Base-by-base conservation (phyloP, 371 early-diverging fungal genomes). In the Pancytospora epiphaga region DNA sequence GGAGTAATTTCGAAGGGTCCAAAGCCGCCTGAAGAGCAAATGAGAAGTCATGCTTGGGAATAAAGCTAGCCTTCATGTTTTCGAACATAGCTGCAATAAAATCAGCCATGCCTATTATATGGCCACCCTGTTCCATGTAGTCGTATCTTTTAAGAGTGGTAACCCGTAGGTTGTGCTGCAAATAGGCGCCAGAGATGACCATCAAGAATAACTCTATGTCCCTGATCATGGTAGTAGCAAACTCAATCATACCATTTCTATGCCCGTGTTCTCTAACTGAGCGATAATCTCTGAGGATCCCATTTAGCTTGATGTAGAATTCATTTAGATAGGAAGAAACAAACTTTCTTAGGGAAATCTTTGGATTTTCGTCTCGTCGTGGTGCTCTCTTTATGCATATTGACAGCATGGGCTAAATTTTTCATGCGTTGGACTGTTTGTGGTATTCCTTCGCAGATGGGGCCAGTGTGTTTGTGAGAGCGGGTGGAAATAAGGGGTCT, bases 71-170 rank as follows among this genome's bases (percentile, higher is more conserved):
- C 30, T 58, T 56, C 60, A 67, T 58, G 54, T 58, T 58, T 19
- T 58, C 30, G 38, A 29, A 67, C 3, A 65, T 33, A 12, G 29
- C 22, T 9, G 58, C 58, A 6, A 67, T 18, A 47, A 25, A 34
- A 38, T 67, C 67, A 12, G 67, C 67, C 2, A 67, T 58, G 2
- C 39, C 60, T 19, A 58, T 39, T 30, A 67, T 60, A 19, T 58
- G 29, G 6, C 43, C 9, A 29, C 39, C 60, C 6, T 67, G 58
- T 4, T 34, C 9, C 4, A 29, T 12, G 30, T n/a, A 37, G 37
- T 58, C 3, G 6, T 67, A 30, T 2, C 6, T 4, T 33, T 58
- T 58, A 29, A 60, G 9, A 30, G 30, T 67, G 4, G 47, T 9
- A n/a, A 18, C n/a, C 6, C 4, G 19, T 15, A 57, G 3, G 30